Base-by-base conservation (phyloP, 163 green algal species). In the Chlamydomonas reinhardtii region DNA sequence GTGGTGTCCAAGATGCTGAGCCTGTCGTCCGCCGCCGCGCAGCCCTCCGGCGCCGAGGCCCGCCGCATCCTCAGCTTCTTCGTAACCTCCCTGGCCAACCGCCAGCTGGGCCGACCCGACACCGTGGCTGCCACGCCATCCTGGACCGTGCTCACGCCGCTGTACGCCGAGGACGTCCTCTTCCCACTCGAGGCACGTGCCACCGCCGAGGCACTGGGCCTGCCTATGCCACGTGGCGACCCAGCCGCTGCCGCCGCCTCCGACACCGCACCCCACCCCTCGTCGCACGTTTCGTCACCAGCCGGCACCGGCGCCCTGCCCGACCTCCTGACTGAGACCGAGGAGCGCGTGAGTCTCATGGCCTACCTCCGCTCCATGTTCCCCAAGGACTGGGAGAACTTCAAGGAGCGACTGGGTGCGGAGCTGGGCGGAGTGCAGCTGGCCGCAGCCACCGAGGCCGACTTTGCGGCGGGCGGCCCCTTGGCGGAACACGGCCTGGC, bases 121-220 rank as follows among this genome's bases (percentile, higher is more conserved):
- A 83, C 90, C 34, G 84, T 95, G 82, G 78, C 90, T 66, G 86
- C 91, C 56, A 94, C 95, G 93, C 74, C 92, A 75, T 92, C 81
- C 79, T 95, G 86, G 86, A 94, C 88, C 59, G 89, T 89, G 59
- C 86, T 95, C 27, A 95, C 93, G 15, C 93, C 93, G 2, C 77
- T 91, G 64, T 92, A 94, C 73, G 85, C 91, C 52, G 94, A 96
- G 91, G 94, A 95, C 69, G 94, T 96, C 56, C 74, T 96, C 29
- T 96, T 95, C 84, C 89, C 93, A 15, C 85, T 96, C 27, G 90
- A 94, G 71, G 78, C 83, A 0, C 64, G 39, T 31, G 54, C 35
- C 14, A 85, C 90, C 35, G 91, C 92, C 35, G 54, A 91, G 70
- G 76, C 56, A 29, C 74, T 95, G 83, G 72, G 85, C 29, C 56